These are phyloP conservation scores for Saccharum hybrid DNA, from an alignment of 202 grass and related monocot genomes.

Conservation along the genomic window DNA sequence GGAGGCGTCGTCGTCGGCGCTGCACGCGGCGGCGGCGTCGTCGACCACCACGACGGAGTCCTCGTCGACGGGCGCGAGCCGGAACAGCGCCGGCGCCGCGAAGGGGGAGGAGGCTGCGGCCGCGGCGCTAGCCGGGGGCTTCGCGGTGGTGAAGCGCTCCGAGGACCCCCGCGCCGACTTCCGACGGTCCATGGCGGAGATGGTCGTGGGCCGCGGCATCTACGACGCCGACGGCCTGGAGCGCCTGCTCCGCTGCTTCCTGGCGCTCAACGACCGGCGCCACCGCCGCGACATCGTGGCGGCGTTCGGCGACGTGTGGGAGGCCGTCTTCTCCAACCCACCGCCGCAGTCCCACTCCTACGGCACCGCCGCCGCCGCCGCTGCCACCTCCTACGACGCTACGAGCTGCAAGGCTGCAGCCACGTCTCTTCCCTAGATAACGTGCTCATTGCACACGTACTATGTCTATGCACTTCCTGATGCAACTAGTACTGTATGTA, in stretches of 20 bases:
- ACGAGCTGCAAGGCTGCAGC: slow-evolving; percentile 1
- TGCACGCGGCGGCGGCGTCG: slow-evolving; percentile 33
- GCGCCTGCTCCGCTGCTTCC: slow-evolving; percentile 81
- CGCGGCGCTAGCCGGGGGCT: slow-evolving; percentile 44
- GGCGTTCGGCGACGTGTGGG: slow-evolving; percentile 86
- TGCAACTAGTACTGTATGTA: no score
- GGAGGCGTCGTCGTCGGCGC: neutral
- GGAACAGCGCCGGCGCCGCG: slow-evolving; percentile 19
- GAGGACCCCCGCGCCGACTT: slow-evolving; percentile 77
- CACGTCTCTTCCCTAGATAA: neutral
- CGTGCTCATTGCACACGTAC: neutral
- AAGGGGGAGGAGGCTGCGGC: neutral
- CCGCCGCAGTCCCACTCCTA: neutral
- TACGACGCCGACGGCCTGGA: slow-evolving; percentile 76
- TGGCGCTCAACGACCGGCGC: slow-evolving; percentile 69
- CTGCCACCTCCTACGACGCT: neutral
- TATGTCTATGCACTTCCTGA: no score
- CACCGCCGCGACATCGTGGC: slow-evolving; percentile 71
- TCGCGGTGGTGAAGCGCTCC: slow-evolving; percentile 89
- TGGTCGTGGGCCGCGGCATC: slow-evolving; percentile 81
- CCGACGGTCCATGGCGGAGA: slow-evolving; percentile 85
- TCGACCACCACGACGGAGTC: slow-evolving; percentile 45
- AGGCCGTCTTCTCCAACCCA: slow-evolving; percentile 56
- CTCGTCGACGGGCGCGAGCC: slow-evolving; percentile 46
- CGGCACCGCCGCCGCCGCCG: neutral